These are phyloP conservation scores for Hyaloscypha variabilis DNA, from an alignment of 495 filamentous ascomycete species.

Conservation along the genomic window DNA sequence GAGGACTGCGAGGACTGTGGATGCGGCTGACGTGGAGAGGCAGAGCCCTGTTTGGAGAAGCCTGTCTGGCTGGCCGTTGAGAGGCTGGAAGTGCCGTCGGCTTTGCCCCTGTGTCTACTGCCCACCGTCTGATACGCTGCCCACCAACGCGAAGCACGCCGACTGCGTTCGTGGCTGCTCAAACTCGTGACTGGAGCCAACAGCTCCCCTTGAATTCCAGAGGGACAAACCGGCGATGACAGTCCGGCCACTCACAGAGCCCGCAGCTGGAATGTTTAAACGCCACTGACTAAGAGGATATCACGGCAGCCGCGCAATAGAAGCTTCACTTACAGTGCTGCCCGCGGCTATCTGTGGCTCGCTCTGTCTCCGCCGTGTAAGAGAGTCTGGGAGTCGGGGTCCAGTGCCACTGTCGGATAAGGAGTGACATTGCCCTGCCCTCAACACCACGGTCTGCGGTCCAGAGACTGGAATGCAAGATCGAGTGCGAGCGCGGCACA, in stretches of 20 bases:
- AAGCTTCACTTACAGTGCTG: background rate
- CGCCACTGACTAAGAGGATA: too few species aligned
- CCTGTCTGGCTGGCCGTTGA: background rate
- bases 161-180: background rate
- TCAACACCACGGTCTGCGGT: background rate
- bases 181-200: background rate
- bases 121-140: background rate
- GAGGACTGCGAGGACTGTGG: conserved; percentile 8
- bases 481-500: background rate
- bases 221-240: background rate
- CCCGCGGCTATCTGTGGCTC: background rate
- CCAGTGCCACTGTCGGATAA: background rate
- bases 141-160: background rate
- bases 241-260: background rate
- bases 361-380: background rate
- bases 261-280: background rate
- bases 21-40: conserved; percentile 29
- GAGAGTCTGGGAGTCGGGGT: background rate
- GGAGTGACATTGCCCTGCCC: background rate
- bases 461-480: background rate
- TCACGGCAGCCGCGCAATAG: background rate
- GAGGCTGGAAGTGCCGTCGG: background rate
- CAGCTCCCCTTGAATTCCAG: background rate
- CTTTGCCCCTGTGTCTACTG: background rate
- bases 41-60: background rate